These are phyloP conservation scores for Citrullus colocynthis DNA, from an alignment of 306 rosid species.

Conservation along the genomic window DNA sequence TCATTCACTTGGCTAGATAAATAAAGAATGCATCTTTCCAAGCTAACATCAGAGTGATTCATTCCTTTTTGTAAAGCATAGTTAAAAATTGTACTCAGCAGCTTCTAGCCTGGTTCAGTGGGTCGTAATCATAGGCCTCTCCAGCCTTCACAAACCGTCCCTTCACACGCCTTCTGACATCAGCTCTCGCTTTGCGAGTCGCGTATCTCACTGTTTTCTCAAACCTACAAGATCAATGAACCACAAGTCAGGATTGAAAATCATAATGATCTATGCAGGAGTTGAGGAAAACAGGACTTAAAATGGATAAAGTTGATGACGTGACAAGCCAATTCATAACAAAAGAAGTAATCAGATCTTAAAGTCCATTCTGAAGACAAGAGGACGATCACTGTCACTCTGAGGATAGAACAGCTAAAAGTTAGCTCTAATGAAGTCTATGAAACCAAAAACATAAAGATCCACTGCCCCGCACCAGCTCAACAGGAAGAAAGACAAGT, in stretches of 20 bases:
- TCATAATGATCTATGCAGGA: background rate
- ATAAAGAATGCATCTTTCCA: conserved; percentile 17
- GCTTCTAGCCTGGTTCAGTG: conserved; percentile 79
- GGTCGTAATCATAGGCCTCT: conserved; percentile 76
- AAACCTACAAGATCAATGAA: conserved; percentile 31
- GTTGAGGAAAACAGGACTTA: background rate
- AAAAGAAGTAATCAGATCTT: background rate
- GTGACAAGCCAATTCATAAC: background rate
- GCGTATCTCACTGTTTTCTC: conserved; percentile 84
- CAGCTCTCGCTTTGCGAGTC: conserved; percentile 94
- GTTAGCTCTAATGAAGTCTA: background rate
- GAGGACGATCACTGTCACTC: background rate
- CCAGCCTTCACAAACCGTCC: conserved; percentile 97
- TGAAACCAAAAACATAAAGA: background rate
- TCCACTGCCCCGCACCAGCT: background rate
- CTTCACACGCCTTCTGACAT: conserved; percentile 81
- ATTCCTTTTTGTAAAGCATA: conserved; percentile 31
- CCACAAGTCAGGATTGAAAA: background rate
- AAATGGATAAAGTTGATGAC: background rate
- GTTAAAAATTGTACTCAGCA: conserved; percentile 62
- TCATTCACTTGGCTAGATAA: conserved; percentile 24
- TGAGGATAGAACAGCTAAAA: background rate
- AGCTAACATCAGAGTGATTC: conserved; percentile 26
- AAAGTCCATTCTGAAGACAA: background rate
- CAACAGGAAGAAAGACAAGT: background rate